Evolutionary conservation across 176 grass and related monocot species (phyloP).

Genomic region (Puccinellia tenuiflora): DNA sequence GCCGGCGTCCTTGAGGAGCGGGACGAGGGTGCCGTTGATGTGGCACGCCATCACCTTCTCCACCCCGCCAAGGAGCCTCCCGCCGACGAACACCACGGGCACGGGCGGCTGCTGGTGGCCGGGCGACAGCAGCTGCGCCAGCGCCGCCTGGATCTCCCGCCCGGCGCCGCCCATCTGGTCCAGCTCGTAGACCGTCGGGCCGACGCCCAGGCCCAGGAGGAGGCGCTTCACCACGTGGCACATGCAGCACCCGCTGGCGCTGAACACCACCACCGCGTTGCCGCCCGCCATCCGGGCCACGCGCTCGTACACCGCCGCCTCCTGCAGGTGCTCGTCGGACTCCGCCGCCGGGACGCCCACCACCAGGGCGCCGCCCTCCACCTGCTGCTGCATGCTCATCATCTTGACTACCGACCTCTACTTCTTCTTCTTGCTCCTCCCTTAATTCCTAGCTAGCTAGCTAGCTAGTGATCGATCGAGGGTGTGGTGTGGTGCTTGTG

Average conservation of each 20-base stretch:
- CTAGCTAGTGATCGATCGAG: background rate
- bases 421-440: no score
- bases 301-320: constrained; percentile 50
- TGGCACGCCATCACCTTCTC: no score
- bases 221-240: constrained; percentile 91
- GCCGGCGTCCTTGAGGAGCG: no score
- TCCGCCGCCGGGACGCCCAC: background rate
- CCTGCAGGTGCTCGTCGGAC: background rate
- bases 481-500: background rate
- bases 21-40: no score
- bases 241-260: constrained; percentile 92
- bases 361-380: background rate
- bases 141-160: constrained; percentile 66
- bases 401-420: background rate
- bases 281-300: constrained; percentile 71
- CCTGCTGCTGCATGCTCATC: constrained; percentile 40
- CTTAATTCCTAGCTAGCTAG: no score
- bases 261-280: constrained; percentile 92
- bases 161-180: constrained; percentile 50
- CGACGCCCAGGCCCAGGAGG: constrained; percentile 78
- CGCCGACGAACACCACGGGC: no score
- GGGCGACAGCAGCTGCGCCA: constrained; percentile 43
- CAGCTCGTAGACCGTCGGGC: constrained; percentile 79
- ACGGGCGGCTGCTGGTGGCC: no score
- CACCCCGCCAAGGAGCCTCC: no score